Base-by-base conservation (phyloP, 208 protist species). In the Trypanosoma cruzi region DNA sequence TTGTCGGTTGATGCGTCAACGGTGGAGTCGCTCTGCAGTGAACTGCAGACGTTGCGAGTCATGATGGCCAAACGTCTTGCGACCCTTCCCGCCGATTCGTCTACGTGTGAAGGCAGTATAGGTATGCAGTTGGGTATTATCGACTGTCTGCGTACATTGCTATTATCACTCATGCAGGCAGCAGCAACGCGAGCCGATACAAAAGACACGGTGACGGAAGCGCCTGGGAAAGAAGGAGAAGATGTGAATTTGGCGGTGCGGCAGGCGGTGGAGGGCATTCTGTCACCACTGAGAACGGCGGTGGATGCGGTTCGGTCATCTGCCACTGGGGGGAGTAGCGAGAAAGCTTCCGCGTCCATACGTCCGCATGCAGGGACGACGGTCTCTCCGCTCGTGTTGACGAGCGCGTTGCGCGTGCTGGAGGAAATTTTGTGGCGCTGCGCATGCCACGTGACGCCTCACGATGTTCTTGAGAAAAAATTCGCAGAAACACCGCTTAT, bases 31-130 rank as follows among this genome's bases (percentile, higher is more conserved):
- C 68, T 88, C 1, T 71, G 75, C 36, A 64, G 65, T 22, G 86
- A 89, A 64, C 77, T 92, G 24, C 63, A 77, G 34, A 75, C 79
- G 1, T 60, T 92, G 64, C 76, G 80, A 3, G 68, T 72, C 48
- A 73, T 78, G 26, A 54, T 88, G 31, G 66, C 71, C 1, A 87
- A 82, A 53, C 82, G 81, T 24, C 75, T 92, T 29, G 78, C 16
- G 5, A 46, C 55, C 26, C 34, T 26, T 24, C 20, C 48, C 37
- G 20, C 60, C 13, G 60, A 65, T 5, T n/a, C 46, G 18, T 22
- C 29, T 3, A 24, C 40, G 18, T 4, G 26, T 20, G 26, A 32
- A 4, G 14, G 53, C 52, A 32, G 16, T 4, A 65, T 40, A 49
- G 54, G 20, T 5, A 59, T 65, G 62, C 71, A 65, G 18, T n/a